These are phyloP conservation scores for Globisporangium alternatum DNA, from an alignment of 352 stramenopile species.

Conservation along the genomic window DNA sequence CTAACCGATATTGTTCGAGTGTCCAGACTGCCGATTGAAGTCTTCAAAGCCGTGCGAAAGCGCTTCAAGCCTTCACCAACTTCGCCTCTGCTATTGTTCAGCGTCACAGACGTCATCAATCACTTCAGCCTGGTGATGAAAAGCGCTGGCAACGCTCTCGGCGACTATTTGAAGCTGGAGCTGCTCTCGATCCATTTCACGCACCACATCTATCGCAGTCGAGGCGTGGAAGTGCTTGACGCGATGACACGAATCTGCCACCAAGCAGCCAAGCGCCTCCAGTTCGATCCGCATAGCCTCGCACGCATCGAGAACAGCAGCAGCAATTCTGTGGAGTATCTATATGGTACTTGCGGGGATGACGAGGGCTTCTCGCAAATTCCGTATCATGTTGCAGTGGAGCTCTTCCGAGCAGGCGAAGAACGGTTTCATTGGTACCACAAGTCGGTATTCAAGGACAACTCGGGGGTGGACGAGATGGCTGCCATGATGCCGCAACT, in stretches of 20 bases:
- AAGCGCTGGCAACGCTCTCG: conserved; percentile 19
- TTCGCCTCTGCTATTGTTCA: conserved; percentile 43
- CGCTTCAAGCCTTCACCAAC: conserved; percentile 26
- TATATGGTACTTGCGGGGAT: conserved; percentile 49
- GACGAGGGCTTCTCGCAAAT: conserved; percentile 38
- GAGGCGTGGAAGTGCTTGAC: background rate
- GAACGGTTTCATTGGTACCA: conserved; percentile 72
- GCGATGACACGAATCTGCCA: background rate
- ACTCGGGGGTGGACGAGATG: background rate
- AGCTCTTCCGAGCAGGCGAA: conserved; percentile 46
- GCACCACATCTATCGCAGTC: conserved; percentile 25
- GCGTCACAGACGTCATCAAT: conserved; percentile 38
- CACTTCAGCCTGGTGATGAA: conserved; percentile 52
- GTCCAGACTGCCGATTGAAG: conserved; percentile 38
- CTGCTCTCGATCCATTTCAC: conserved; percentile 36
- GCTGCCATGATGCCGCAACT: background rate
- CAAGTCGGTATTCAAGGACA: conserved; percentile 26
- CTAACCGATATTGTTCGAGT: conserved; percentile 22
- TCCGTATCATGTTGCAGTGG: conserved; percentile 21
- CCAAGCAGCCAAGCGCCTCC: conserved; percentile 32
- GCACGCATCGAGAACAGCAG: conserved; percentile 21
- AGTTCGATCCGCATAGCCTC: conserved; percentile 30
- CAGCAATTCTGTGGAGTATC: conserved; percentile 14
- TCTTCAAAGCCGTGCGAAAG: conserved; percentile 27
- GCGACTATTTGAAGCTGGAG: conserved; percentile 39